Evolutionary conservation across 257 asterid genomes (phyloP), one percentile per base, ranked within the genome.

Genomic region (Ehretia macrophylla): DNA sequence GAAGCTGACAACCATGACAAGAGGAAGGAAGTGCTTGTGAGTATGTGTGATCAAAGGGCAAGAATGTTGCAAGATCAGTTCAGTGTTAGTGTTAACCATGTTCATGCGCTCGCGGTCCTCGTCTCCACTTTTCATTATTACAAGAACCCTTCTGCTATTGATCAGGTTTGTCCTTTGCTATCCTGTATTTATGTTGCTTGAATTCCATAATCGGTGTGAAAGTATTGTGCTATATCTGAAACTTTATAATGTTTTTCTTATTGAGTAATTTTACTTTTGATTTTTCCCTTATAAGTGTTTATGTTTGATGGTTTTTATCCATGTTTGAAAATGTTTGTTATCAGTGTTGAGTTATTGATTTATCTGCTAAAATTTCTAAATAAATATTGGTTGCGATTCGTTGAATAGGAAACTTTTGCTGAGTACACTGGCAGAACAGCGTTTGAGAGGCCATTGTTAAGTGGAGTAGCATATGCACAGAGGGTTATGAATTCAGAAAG

Each of bases 1-100:
- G 90, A 88, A 59, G 85, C 68, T 54, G 77, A 38, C 4, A 77
- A 66, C 18, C 82, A 81, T 67, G 81, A 62, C 77, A 91, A 69
- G 59, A 79, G 98, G 71, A 84, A 77, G 37, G 98, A 91, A 64
- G 77, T 65, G 51, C 85, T 91, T 46, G 96, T 82, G 55, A 79
- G 86, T 54, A 83, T 88, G 94, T 91, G 98, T 71, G 95, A 91
- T 63, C 87, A 91, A 67, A 88, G 98, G 79, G 94, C 98, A 8
- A 85, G 98, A 60, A 85, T 91, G 96, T 71, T 91, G 18, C 98
- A 91, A 70, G 98, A 91, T 75, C 98, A 91, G 49, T 91, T 91
- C 66, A 82, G 74, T 72, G 96, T 91, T 64, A 91, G 95, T 51
- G 95, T 91, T 40, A 91, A 91, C 62, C 98, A 91, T 74, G 98